phyloP scores from a whole-genome alignment of 164 flowering plant species.

The Dillenia turbinata region DNA sequence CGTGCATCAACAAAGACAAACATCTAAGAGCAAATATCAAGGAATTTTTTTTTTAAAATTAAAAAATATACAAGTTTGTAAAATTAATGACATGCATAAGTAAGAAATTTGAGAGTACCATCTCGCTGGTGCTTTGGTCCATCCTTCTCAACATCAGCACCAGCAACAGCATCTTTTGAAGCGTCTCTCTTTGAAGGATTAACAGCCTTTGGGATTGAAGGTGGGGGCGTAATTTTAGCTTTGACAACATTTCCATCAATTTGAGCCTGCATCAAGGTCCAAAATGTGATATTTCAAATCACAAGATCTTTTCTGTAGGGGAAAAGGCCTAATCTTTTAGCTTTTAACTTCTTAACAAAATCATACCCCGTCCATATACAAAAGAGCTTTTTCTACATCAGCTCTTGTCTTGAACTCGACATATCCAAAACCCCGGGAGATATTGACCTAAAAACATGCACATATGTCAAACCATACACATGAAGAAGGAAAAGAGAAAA shows the following conservation, averaged over 20 bases:
- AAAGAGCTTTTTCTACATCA: slow-evolving; percentile 88
- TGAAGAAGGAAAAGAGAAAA: background rate
- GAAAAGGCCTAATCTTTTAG: background rate
- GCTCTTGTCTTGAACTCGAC: slow-evolving; percentile 85
- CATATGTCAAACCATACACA: background rate
- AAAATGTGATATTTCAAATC: slow-evolving; percentile 4
- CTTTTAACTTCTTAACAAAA: slow-evolving; percentile 1
- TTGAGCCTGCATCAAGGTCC: slow-evolving; percentile 62
- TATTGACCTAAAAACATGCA: slow-evolving; percentile 63
- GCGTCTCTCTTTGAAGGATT: slow-evolving; percentile 62
- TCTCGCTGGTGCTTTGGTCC: slow-evolving; percentile 57
- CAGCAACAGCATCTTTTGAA: slow-evolving; percentile 42
- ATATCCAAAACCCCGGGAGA: slow-evolving; percentile 89
- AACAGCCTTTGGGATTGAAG: slow-evolving; percentile 61
- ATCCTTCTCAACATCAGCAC: slow-evolving; percentile 64
- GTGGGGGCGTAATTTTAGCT: slow-evolving; percentile 66
- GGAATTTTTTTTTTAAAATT: background rate
- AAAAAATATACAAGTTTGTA: too few relatives aligned
- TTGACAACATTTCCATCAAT: slow-evolving; percentile 91
- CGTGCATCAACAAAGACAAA: background rate
- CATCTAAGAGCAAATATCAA: background rate
- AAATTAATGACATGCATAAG: background rate
- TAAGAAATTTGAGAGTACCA: slow-evolving; percentile 28
- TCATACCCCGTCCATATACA: slow-evolving; percentile 93
- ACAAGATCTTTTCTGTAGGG: background rate